Percentiles rank a stretch among this genome's conserved stretches.
Conservation (phyloP, 2,329 filamentous ascomycete genomes). For the Rutstroemia sp. region DNA sequence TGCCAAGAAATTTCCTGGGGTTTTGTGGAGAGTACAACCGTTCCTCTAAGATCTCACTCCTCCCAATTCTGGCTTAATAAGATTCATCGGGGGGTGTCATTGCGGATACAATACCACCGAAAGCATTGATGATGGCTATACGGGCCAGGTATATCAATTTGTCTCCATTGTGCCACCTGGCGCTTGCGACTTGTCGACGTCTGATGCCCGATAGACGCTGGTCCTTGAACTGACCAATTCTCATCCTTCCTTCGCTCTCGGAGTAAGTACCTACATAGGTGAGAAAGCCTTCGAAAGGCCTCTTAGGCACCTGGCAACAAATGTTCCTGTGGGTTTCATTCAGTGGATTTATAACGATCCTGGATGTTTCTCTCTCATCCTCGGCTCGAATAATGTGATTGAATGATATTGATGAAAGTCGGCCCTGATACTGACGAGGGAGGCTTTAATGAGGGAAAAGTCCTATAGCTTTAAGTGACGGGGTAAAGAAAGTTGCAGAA, state of each 20-base stretch:
- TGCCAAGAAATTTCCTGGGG: not conserved
- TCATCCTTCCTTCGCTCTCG: not conserved
- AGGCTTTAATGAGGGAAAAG: too few species aligned
- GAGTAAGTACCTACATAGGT: too few species aligned
- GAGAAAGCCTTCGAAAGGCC: not conserved
- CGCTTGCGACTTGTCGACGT: not conserved
- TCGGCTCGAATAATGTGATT: not conserved
- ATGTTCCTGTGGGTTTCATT: too few species aligned
- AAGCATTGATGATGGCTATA: not conserved
- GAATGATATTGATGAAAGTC: not conserved
- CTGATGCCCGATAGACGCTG: slow-evolving; percentile 2
- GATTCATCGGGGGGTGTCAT: not conserved
- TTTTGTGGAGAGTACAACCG: not conserved
- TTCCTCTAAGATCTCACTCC: not conserved
- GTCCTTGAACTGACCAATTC: not conserved
- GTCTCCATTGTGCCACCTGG: not conserved
- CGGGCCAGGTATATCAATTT: not conserved
- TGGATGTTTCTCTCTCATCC: not conserved
- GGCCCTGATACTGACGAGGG: too few species aligned
- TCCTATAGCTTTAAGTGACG: not conserved
- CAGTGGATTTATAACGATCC: not conserved
- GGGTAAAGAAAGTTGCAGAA: not conserved
- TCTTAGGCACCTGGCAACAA: not conserved
- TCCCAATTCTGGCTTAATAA: too few species aligned
- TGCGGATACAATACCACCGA: not conserved